Conservation (phyloP, 352 stramenopile genomes). For the Halophytophthora polymorphica region DNA sequence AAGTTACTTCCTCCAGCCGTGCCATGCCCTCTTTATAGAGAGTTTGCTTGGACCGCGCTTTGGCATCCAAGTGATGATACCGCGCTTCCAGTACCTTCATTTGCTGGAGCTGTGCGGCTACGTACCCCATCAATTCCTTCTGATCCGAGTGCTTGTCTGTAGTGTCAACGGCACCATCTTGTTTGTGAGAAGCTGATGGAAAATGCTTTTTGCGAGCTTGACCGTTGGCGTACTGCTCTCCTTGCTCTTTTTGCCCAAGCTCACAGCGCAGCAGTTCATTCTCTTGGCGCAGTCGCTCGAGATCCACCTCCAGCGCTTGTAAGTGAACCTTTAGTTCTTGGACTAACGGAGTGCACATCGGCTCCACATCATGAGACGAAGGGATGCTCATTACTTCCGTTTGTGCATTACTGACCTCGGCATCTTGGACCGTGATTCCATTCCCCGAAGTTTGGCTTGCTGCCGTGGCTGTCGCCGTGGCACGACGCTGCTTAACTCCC, state of each 20-base stretch:
- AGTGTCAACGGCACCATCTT: background rate
- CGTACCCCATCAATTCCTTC: slow-evolving; percentile 25
- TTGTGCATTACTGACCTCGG: no score
- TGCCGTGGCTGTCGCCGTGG: no score
- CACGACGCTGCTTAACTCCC: no score
- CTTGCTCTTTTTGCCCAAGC: slow-evolving; percentile 10
- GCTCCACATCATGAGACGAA: background rate
- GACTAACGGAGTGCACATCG: slow-evolving; percentile 23
- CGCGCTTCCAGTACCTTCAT: slow-evolving; percentile 53
- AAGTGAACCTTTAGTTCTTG: slow-evolving; percentile 39
- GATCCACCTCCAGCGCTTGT: slow-evolving; percentile 36
- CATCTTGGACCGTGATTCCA: no score
- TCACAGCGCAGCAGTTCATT: slow-evolving; percentile 50
- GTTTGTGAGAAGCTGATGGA: background rate
- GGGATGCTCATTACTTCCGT: no score
- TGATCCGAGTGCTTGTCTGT: slow-evolving; percentile 8
- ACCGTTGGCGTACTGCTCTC: background rate
- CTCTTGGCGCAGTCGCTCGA: slow-evolving; percentile 44
- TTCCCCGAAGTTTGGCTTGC: no score
- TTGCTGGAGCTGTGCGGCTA: slow-evolving; percentile 37
- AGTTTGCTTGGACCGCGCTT: slow-evolving; percentile 27
- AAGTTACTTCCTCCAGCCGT: slow-evolving; percentile 37
- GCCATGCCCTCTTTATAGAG: slow-evolving; percentile 38
- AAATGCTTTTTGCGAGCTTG: background rate
- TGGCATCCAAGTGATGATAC: slow-evolving; percentile 43